Evolutionary conservation across 257 asterid genomes (phyloP).

Genomic region (Nicotiana tomentosiformis): DNA sequence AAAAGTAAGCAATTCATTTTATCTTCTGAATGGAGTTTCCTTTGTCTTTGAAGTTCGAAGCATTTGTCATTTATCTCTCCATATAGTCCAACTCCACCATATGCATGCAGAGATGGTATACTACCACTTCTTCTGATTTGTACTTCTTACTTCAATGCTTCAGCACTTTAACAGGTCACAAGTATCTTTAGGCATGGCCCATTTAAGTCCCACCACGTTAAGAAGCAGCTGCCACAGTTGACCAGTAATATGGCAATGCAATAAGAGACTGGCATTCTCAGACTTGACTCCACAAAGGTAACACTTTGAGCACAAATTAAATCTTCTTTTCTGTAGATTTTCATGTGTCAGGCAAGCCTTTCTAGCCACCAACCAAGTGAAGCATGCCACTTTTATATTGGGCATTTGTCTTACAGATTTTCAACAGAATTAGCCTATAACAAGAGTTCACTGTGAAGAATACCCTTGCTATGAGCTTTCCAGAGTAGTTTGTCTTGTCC

Average conservation of each 20-base stretch:
- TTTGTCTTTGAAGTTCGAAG: neutral
- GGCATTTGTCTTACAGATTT: neutral
- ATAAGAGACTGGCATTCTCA: neutral
- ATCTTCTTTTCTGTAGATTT: neutral
- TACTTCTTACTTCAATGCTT: neutral
- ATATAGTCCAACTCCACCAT: neutral
- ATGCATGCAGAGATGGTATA: neutral
- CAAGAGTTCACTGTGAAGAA: neutral
- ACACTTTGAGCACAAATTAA: neutral
- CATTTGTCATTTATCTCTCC: conserved; percentile 1
- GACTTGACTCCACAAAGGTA: neutral
- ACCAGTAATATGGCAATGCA: neutral
- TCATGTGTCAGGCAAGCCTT: neutral
- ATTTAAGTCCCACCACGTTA: neutral
- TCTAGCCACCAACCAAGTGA: neutral
- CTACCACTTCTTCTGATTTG: neutral
- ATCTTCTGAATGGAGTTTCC: neutral
- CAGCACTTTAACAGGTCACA: neutral
- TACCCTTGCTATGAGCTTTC: neutral
- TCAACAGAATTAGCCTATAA: neutral
- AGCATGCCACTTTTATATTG: neutral
- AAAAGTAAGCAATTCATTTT: neutral
- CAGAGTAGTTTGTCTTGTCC: neutral
- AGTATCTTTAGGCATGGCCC: neutral
- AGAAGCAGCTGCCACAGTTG: neutral